These are phyloP conservation scores for Bipolaris cookei DNA, from an alignment of 2,329 filamentous ascomycete species.

Conservation along the genomic window DNA sequence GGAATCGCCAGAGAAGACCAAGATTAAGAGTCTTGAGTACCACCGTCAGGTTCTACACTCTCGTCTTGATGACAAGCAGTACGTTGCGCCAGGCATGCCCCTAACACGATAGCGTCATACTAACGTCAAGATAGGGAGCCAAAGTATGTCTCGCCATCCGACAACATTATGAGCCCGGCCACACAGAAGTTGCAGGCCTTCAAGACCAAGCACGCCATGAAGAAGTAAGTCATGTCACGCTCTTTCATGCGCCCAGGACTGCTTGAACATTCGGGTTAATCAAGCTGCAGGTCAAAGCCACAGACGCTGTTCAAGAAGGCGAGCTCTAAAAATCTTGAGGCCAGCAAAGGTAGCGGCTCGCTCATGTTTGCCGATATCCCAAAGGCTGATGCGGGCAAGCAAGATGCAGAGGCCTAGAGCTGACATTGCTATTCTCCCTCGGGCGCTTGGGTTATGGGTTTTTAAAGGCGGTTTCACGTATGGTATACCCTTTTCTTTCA, in stretches of 20 bases:
- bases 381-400: conserved; percentile 26
- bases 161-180: conserved; percentile 86
- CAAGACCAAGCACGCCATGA: conserved; percentile 79
- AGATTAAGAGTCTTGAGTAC: conserved; percentile 67
- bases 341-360: conserved; percentile 39
- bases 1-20: conserved; percentile 26
- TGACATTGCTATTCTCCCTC: background rate
- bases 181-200: conserved; percentile 81
- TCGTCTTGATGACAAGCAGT: conserved; percentile 73
- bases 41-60: conserved; percentile 76
- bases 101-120: background rate
- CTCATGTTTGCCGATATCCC: conserved; percentile 49
- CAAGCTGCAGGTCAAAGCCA: conserved; percentile 43
- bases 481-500: conserved; percentile 7
- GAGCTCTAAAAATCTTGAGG: conserved; percentile 49
- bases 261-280: conserved; percentile 18
- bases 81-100: conserved; percentile 41
- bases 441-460: background rate
- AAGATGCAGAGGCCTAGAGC: conserved; percentile 7
- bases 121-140: conserved; percentile 50
- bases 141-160: conserved; percentile 81
- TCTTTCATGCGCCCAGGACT: background rate
- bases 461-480: background rate
- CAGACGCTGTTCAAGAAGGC: conserved; percentile 52
- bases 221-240: conserved; percentile 60